Base-by-base conservation (phyloP, 2,329 filamentous ascomycete genomes). In the Epichloe gansuensis region DNA sequence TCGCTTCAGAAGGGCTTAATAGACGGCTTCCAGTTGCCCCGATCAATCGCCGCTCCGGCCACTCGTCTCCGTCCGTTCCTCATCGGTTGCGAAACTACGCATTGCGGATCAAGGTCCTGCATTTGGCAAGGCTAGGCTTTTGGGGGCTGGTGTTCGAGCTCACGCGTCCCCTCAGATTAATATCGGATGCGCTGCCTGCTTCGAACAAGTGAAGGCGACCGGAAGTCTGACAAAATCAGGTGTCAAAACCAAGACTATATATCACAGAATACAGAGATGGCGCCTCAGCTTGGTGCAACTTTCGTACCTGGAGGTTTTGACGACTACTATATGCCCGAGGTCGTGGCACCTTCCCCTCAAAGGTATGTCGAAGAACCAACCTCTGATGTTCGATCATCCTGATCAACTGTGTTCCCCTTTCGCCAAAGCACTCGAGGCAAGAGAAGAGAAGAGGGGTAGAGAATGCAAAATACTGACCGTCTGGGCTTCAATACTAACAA, bases 301-400 rank as follows among this genome's bases (percentile, higher is more conserved):
- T 81, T 81, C 63, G 75, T 79, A 53, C 78, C 78, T 37, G 75
- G 77, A 55, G 77, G 76, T 52, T 71, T 72, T 53, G 78, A 81
- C 64, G 78, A 81, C 64, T 81, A 77, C 62, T 80, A 76, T 63
- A 77, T 81, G 75, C 78, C 78, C 55, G 76, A 81, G 62, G 77
- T 81, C 57, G 66, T 79, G 57, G 77, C 78, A 54, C 78, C 78
- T 54, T 67, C 75, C 48, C 78, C 78, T 58, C 78, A 81, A 67
- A 73, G 78, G 78, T 81, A 63, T 62, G 75, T 57, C 51, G 51
- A 52, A 56, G 55, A 52, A 21, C 23, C 11, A 31, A 13, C 8
- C 43, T 28, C 13, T 21, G 11, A 31, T 48, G 13, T 48, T 48
- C 21, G 39, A 28, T 21, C 31, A 28, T 21, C 31, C 31, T 31